These are phyloP conservation scores for Leucogyrophana mollusca DNA, from an alignment of 768 basidiomycete species.

Conservation along the genomic window DNA sequence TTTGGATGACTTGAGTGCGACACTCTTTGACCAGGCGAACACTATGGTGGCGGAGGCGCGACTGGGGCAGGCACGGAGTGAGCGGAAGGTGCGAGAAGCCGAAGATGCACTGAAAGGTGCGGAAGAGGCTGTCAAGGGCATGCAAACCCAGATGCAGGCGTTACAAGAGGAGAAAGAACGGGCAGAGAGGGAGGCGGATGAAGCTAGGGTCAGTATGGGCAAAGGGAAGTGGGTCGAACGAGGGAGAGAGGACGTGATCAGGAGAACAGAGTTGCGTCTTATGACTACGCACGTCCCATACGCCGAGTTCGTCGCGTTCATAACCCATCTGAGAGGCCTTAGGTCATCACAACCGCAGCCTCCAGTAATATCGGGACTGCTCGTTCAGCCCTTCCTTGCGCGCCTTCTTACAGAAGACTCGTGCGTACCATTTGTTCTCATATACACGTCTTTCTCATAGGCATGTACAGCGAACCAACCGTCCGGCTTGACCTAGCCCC, in stretches of 20 bases:
- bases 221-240: slow-evolving; percentile 70
- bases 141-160: slow-evolving; percentile 84
- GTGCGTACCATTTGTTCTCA: slow-evolving; percentile 48
- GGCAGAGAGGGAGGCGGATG: slow-evolving; percentile 50
- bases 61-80: slow-evolving; percentile 58
- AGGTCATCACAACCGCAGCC: slow-evolving; percentile 57
- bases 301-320: slow-evolving; percentile 75
- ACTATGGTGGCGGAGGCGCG: slow-evolving; percentile 97
- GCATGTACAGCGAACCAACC: slow-evolving; percentile 73
- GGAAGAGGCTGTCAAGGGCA: slow-evolving; percentile 79
- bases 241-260: slow-evolving; percentile 23
- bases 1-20: slow-evolving; percentile 89
- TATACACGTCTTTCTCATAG: slow-evolving; percentile 8
- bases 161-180: slow-evolving; percentile 67
- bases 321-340: slow-evolving; percentile 71
- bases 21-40: slow-evolving; percentile 90
- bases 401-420: slow-evolving; percentile 80
- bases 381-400: slow-evolving; percentile 75
- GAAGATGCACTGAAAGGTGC: slow-evolving; percentile 79
- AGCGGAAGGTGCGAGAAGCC: slow-evolving; percentile 73
- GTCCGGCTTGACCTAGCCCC: slow-evolving; percentile 92
- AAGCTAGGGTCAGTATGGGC: slow-evolving; percentile 52
- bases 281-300: slow-evolving; percentile 74
- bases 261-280: slow-evolving; percentile 40
- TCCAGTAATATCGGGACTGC: slow-evolving; percentile 71